A percentile compares a stretch with the other conserved stretches of the same genome.
Conservation (phyloP, 2,329 filamentous ascomycete genomes). For the Penicillium sp. region DNA sequence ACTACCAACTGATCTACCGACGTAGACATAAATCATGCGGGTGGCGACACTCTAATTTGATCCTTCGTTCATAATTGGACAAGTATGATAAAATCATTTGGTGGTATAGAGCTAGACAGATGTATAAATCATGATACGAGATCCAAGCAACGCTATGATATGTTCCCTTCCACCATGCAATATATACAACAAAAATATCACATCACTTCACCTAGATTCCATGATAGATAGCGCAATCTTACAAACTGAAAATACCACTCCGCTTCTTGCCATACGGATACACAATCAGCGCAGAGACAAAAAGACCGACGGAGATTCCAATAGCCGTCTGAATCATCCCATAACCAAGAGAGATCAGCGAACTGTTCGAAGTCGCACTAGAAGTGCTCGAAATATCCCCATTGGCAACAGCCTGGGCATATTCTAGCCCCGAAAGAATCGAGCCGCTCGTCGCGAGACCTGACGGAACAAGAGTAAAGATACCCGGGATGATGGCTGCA, state of each 20-base stretch:
- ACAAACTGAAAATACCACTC: constrained; percentile 42
- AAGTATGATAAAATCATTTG: no score
- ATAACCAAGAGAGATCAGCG: constrained; percentile 35
- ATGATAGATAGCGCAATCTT: no score
- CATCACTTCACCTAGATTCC: neutral
- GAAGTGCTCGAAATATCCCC: constrained; percentile 5
- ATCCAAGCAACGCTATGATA: no score
- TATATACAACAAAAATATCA: neutral
- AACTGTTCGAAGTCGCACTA: constrained; percentile 10
- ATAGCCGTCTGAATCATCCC: constrained; percentile 45
- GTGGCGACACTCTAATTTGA: no score
- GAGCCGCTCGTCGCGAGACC: constrained; percentile 53
- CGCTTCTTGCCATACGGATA: constrained; percentile 43
- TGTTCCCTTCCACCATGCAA: neutral
- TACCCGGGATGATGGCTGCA: constrained; percentile 75
- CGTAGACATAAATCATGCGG: no score
- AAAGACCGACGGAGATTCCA: constrained; percentile 44
- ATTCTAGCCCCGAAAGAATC: constrained; percentile 50
- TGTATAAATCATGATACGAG: no score
- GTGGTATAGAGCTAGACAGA: no score
- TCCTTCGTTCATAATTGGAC: no score
- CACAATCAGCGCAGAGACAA: constrained; percentile 41
- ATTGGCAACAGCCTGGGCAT: constrained; percentile 47
- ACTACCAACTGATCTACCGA: no score
- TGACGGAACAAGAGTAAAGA: constrained; percentile 63